These are phyloP conservation scores for Microcyclospora pomicola DNA, from an alignment of 2,329 filamentous ascomycete genomes.

Conservation along the genomic window DNA sequence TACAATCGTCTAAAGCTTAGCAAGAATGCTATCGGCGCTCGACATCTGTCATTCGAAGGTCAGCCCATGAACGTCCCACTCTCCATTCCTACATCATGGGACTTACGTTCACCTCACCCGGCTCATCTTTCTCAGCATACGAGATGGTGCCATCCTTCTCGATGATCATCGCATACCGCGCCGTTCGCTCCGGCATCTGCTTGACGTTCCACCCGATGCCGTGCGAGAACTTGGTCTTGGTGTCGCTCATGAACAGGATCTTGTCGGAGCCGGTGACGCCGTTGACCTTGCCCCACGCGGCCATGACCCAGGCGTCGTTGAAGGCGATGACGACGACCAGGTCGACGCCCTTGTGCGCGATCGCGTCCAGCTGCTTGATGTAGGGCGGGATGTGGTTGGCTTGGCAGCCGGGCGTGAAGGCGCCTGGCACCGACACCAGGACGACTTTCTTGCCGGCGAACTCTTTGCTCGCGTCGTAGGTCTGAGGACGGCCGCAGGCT, in stretches of 20 bases:
- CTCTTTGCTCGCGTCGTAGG: constrained; percentile 67
- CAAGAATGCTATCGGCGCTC: constrained; percentile 33
- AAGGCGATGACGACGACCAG: constrained; percentile 65
- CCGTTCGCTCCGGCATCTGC: constrained; percentile 54
- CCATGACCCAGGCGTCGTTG: constrained; percentile 82
- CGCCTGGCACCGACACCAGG: constrained; percentile 52
- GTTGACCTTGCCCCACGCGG: constrained; percentile 69
- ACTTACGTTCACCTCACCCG: constrained; percentile 34
- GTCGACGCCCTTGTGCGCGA: constrained; percentile 73
- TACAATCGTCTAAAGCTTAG: constrained; percentile 28
- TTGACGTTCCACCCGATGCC: constrained; percentile 57
- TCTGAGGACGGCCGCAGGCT: constrained; percentile 62
- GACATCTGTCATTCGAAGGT: constrained; percentile 27
- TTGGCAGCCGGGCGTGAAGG: constrained; percentile 76
- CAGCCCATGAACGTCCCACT: background rate
- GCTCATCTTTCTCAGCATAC: constrained; percentile 62
- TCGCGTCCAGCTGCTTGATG: constrained; percentile 53
- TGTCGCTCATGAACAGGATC: constrained; percentile 65
- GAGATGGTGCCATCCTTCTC: constrained; percentile 66
- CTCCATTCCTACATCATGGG: background rate
- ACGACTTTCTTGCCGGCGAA: constrained; percentile 59
- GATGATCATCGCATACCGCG: constrained; percentile 65
- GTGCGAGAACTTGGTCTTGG: constrained; percentile 55
- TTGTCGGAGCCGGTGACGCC: constrained; percentile 57
- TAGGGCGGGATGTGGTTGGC: constrained; percentile 69